Base-by-base conservation (phyloP, 1,284 basidiomycete genomes). In the Cryptococcus sp. region DNA sequence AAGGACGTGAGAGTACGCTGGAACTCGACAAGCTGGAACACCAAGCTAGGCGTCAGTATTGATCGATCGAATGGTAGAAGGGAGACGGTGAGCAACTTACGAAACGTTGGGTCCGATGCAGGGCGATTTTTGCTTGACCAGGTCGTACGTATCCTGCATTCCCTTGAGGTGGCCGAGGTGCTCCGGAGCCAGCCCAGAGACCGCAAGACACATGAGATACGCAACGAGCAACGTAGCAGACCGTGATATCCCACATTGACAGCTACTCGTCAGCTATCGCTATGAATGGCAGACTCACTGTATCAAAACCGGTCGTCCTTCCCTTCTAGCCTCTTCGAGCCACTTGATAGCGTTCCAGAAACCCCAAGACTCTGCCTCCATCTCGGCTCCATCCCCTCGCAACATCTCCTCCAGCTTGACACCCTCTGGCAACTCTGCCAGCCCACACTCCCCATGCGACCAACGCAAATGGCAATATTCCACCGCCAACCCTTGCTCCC, bases 51-150 rank as follows among this genome's bases (percentile, higher is more conserved):
- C 36, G 40, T 49, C 14, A 38, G 34, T n/a, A 32, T 9, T 32
- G 10, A 23, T 36, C n/a, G n/a, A n/a, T 35, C 26, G 22, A 28
- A 22, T 40, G 5, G 14, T 28, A 23, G 16, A 22, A 16, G 23
- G 25, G 46, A 54, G 53, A 51, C 47, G 45, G 14, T 47, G 45
- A 14, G 28, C 28, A 22, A 84, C 88, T 75, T 75, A 92, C 87
- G 86, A 89, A 82, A 94, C 93, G 73, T 97, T 97, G 37, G 94
- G 92, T 19, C 91, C 88, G 54, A 90, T 82, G 78, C 86, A 87
- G 66, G 81, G 82, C 65, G 86, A 89, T 74, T 87, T 91, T 61
- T 82, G 78, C 74, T 95, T 94, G 42, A 93, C 88, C 72, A 82
- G 92, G 54, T 85, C 77, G 74, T 97, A 97, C 33, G 91, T 87